Percentiles rank a stretch among this genome's conserved stretches.
phyloP scores from a whole-genome alignment of 106 monocot genomes.

The Apostasia ramifera region DNA sequence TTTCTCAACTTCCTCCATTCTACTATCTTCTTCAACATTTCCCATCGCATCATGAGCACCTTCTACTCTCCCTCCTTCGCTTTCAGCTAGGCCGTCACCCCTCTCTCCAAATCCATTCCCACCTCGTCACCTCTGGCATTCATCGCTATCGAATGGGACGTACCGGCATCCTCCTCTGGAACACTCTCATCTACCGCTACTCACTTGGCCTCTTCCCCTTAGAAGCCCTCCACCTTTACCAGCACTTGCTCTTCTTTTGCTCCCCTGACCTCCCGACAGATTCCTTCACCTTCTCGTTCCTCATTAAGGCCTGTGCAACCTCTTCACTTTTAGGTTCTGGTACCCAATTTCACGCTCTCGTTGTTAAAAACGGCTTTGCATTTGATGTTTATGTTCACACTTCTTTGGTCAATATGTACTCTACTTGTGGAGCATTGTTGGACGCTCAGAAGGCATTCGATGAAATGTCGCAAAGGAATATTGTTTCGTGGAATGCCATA shows the following conservation, averaged over 20 bases:
- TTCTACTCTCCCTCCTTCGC: constrained; percentile 28
- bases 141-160: constrained; percentile 8
- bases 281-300: constrained; percentile 57
- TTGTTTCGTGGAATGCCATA: constrained; percentile 61
- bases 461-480: constrained; percentile 52
- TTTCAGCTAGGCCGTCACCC: constrained; percentile 10
- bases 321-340: constrained; percentile 5
- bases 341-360: constrained; percentile 35
- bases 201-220: constrained; percentile 31
- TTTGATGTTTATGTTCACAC: constrained; percentile 62
- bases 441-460: constrained; percentile 46
- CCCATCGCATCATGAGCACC: not conserved
- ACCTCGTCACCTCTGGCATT: constrained; percentile 30
- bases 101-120: constrained; percentile 40
- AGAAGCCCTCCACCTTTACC: constrained; percentile 49
- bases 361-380: constrained; percentile 38
- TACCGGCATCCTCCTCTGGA: constrained; percentile 25
- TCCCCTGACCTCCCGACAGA: constrained; percentile 4
- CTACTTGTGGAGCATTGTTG: constrained; percentile 14
- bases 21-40: not conserved
- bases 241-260: constrained; percentile 17
- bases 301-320: constrained; percentile 68
- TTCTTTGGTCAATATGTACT: constrained; percentile 46
- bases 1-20: not conserved
- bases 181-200: constrained; percentile 54